Base-by-base conservation (phyloP, 805 yeast genomes). In the Cyberlindnera lachancei region DNA sequence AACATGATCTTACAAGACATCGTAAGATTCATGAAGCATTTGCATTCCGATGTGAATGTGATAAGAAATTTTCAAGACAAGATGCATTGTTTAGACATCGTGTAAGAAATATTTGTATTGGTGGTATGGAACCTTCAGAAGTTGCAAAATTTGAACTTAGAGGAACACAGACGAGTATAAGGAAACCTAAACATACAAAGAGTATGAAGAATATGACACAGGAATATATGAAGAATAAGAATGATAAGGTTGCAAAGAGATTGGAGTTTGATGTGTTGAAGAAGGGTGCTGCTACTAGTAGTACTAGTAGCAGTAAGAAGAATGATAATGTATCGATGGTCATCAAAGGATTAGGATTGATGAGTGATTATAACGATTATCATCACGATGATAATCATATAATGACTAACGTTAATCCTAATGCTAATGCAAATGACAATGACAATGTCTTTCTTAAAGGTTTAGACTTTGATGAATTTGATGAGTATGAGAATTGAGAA, bases 1-100 rank as follows among this genome's bases (percentile, higher is more conserved):
- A 90, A 41, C 98, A 92, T 53, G 99, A 92, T 58, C 65, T 92
- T 46, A 73, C 85, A 38, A 72, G 99, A 39, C 99, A 92, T 52
- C 77, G 75, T 44, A 85, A 84, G 53, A 83, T 88, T 12, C 99
- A 92, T 53, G 68, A 74, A 33, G 87, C 75, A 32, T 77, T 78
- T 40, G 69, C 78, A 18, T 79, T 70, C 45, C 63, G 63, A 18
- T 92, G 98, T 58, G 81, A 82, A 0, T 94, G 99, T 61, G 96
- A 96, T n/a, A 90, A 88, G 58, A 79, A 78, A 40, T 92, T 92
- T 60, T 78, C 90, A 2, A 68, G 97, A 37, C 79, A 82, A 33
- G 96, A 92, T 62, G 95, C 96, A 0, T 62, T 88, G 54, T 75
- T 74, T 44, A 71, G 90, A 40, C 98, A 90, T 52, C 65, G 85